Base-by-base conservation (phyloP, 805 yeast genomes). In the Clavispora phyllophila region DNA sequence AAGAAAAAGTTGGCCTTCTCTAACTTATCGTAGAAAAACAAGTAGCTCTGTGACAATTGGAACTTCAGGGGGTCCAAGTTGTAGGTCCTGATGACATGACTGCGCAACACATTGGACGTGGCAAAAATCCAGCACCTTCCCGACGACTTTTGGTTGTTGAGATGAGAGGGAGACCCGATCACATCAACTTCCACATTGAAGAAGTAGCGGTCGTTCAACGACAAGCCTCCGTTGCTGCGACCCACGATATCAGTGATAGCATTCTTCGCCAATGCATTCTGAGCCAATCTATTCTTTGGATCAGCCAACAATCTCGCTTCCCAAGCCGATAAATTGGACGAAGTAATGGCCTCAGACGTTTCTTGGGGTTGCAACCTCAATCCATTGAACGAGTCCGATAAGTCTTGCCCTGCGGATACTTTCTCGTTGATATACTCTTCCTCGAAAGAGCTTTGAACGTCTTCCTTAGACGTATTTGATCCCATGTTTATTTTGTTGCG, bases 101-200 rank as follows among this genome's bases (percentile, higher is more conserved):
- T 60, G 54, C 96, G 75, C 55, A 87, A 66, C 43, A 84, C 74
- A 53, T 88, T 87, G 41, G 87, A 78, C 1, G 91, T 76, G 9
- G 96, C 96, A 62, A 87, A 87, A 47, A 87, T 73, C 96, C 96
- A 87, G 64, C 96, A 87, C 54, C 95, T 70, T 24, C 96, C 96
- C 18, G 87, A 78, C 9, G 78, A 61, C 54, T 77, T 76, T 68
- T 87, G 96, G 63, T 83, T 81, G 54, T 69, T 62, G 43, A 56
- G 57, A 44, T 43, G 63, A 3, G 61, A 44, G 4, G 70, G 69
- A 12, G 67, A 58, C 3, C 73, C 73, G 39, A 67, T 56, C 13
- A 58, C 54, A 23, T 61, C 63, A 5, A 69, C 65, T 45, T 62
- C 62, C 29, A 54, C 51, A 42, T 70, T 70, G 54, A 69, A 70